phyloP scores from a whole-genome alignment of 177 flowering plant species.

The Vitis hybrid region DNA sequence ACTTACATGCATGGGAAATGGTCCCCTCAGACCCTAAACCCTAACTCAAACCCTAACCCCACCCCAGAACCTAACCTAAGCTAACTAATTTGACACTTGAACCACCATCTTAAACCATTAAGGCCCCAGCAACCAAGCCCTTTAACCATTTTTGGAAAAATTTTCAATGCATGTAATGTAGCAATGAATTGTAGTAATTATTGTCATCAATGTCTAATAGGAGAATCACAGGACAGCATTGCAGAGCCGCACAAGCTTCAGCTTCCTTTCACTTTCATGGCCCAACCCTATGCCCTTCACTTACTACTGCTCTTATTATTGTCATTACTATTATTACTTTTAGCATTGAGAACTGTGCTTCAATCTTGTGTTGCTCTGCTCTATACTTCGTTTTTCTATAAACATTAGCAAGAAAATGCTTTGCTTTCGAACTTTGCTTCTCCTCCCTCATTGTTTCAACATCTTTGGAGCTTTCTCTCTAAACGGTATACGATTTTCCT shows the following conservation, averaged over 20 bases:
- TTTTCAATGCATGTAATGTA: too few relatives aligned
- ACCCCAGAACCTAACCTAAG: not conserved
- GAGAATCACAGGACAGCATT: not conserved
- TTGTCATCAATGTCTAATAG: constrained; percentile 1
- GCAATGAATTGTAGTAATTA: not conserved
- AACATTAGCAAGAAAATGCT: constrained; percentile 10
- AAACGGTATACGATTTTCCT: constrained; percentile 1
- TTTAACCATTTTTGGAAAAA: not conserved
- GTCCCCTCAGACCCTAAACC: constrained; percentile 22
- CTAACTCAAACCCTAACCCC: constrained; percentile 7
- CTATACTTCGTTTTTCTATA: constrained; percentile 24
- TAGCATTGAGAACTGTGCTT: constrained; percentile 33
- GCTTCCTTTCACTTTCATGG: constrained; percentile 20
- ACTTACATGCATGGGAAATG: constrained; percentile 28
- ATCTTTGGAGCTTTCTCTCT: constrained; percentile 1
- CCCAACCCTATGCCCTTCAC: constrained; percentile 9
- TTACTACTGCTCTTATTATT: constrained; percentile 17
- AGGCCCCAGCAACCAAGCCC: constrained; percentile 12
- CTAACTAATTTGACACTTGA: not conserved
- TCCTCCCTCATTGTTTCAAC: not conserved
- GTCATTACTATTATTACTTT: constrained; percentile 22
- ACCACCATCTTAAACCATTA: not conserved
- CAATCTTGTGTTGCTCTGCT: constrained; percentile 9
- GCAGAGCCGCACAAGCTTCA: not conserved
- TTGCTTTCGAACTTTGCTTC: not conserved